Evolutionary conservation across 371 early-diverging fungal species (phyloP).

Genomic region (Lichtheimia ornata): DNA sequence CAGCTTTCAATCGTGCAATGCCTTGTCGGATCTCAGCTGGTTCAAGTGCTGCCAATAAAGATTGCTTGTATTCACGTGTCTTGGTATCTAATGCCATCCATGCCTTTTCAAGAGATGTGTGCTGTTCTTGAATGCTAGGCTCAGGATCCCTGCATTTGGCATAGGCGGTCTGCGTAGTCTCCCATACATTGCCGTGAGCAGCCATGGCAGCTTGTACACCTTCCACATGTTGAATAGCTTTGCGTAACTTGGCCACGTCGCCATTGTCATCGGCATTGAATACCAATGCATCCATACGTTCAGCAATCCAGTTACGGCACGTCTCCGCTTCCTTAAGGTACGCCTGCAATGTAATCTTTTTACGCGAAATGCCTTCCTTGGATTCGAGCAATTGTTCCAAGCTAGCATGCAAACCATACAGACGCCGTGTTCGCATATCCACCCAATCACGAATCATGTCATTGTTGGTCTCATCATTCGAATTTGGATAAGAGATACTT

Average conservation of each 20-base stretch:
- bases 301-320: slow-evolving; percentile 35
- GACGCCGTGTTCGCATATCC: slow-evolving; percentile 22
- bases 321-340: slow-evolving; percentile 32
- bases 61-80: background rate
- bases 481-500: slow-evolving; percentile 39
- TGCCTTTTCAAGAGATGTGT: slow-evolving; percentile 6
- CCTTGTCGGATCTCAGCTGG: slow-evolving; percentile 19
- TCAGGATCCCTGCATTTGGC: slow-evolving; percentile 26
- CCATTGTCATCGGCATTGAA: slow-evolving; percentile 1
- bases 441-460: slow-evolving; percentile 38
- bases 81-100: slow-evolving; percentile 9
- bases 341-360: slow-evolving; percentile 26
- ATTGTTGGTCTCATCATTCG: slow-evolving; percentile 42
- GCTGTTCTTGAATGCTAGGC: slow-evolving; percentile 19
- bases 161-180: slow-evolving; percentile 19
- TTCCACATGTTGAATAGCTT: slow-evolving; percentile 27
- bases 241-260: slow-evolving; percentile 18
- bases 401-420: slow-evolving; percentile 30
- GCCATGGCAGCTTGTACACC: slow-evolving; percentile 34
- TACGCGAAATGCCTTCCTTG: slow-evolving; percentile 42
- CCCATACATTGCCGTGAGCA: slow-evolving; percentile 22
- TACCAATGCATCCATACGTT: slow-evolving; percentile 17
- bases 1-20: background rate
- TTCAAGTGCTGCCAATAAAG: slow-evolving; percentile 12
- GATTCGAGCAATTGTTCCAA: slow-evolving; percentile 36